Percentiles rank a stretch among this genome's conserved stretches.
Evolutionary conservation across 495 filamentous ascomycete genomes (phyloP).

Genomic region (Penicillium pulvis): DNA sequence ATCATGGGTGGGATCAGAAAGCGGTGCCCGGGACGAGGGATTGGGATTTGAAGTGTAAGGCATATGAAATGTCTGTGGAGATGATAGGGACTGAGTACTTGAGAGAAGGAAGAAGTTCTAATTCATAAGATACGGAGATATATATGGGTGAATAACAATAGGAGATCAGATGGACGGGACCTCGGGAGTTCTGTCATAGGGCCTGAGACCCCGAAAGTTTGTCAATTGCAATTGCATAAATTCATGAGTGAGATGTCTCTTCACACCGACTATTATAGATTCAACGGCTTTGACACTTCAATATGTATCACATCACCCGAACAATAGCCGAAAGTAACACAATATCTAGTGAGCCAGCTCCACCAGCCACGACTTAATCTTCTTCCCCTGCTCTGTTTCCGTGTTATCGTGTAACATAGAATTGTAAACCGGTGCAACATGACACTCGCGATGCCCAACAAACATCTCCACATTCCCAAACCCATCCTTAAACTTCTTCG

Average conservation of each 20-base stretch:
- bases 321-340: background rate
- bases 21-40: background rate
- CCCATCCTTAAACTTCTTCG: constrained; percentile 37
- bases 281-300: too few relatives aligned
- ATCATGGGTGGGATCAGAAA: background rate
- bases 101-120: background rate
- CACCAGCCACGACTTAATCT: constrained; percentile 33
- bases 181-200: too few relatives aligned
- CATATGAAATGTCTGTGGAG: background rate
- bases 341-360: constrained; percentile 24
- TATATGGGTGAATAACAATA: background rate
- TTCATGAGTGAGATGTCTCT: too few relatives aligned
- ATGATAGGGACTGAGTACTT: background rate
- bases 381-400: constrained; percentile 45
- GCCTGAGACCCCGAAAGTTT: too few relatives aligned
- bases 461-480: constrained; percentile 40
- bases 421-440: constrained; percentile 49
- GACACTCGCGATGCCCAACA: constrained; percentile 41
- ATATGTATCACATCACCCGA: background rate
- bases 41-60: background rate
- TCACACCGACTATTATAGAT: too few relatives aligned
- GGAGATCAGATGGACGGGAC: too few relatives aligned
- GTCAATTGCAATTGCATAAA: too few relatives aligned
- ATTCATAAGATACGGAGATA: background rate
- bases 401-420: constrained; percentile 36